These are phyloP conservation scores for Hericium coralloides DNA, from an alignment of 768 basidiomycete species.

Conservation along the genomic window DNA sequence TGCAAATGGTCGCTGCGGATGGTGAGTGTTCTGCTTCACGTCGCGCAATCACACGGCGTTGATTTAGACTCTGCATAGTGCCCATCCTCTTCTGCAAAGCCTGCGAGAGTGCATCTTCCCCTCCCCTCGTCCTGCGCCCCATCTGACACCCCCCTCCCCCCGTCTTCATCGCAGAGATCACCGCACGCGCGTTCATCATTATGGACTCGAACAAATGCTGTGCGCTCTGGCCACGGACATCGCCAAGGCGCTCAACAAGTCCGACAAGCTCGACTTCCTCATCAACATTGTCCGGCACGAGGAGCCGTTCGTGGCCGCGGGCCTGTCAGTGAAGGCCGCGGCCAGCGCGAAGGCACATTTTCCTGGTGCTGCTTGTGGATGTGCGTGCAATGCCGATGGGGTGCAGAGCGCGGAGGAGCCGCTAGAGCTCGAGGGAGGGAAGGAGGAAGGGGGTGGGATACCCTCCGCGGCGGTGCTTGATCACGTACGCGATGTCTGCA, in stretches of 20 bases:
- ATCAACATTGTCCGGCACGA: slow-evolving; percentile 94
- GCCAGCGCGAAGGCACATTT: not conserved
- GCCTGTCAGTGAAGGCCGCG: slow-evolving; percentile 3
- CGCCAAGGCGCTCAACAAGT: slow-evolving; percentile 83
- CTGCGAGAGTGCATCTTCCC: slow-evolving; percentile 76
- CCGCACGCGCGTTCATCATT: slow-evolving; percentile 89
- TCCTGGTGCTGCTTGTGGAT: not conserved
- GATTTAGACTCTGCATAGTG: slow-evolving; percentile 35
- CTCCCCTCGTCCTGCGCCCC: not conserved
- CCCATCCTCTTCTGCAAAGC: slow-evolving; percentile 97
- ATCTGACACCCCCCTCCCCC: not conserved
- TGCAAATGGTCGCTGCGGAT: slow-evolving; percentile 96
- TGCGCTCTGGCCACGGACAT: slow-evolving; percentile 91
- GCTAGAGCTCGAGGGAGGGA: not conserved
- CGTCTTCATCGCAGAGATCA: slow-evolving; percentile 98
- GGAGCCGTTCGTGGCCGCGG: slow-evolving; percentile 32
- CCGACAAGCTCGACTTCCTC: slow-evolving; percentile 95
- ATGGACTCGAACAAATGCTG: slow-evolving; percentile 94
- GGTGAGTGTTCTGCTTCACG: slow-evolving; percentile 36
- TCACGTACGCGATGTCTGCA: not conserved
- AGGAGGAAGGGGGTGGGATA: not conserved
- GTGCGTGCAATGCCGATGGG: not conserved
- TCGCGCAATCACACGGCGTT: not conserved
- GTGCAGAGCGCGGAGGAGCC: not conserved
- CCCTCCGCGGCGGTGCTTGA: not conserved